Percentiles rank a stretch among this genome's conserved stretches.
Evolutionary conservation across 2,329 filamentous ascomycete species (phyloP).

Genomic region (Colletotrichum cuscutae): DNA sequence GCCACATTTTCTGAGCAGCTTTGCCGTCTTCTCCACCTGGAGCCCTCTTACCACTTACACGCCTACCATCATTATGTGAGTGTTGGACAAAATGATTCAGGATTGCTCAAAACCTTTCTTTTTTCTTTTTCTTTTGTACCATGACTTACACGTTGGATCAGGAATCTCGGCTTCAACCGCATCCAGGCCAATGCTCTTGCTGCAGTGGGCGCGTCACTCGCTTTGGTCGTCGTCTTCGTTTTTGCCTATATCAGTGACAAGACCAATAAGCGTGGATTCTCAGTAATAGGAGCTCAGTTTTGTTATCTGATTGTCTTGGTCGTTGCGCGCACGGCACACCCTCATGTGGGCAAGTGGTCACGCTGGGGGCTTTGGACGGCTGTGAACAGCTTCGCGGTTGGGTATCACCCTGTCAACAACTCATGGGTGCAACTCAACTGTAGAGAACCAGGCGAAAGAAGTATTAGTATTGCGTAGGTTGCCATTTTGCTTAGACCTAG

Average conservation of each 20-base stretch:
- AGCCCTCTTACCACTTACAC: constrained; percentile 62
- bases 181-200: constrained; percentile 60
- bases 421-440: constrained; percentile 65
- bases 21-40: constrained; percentile 63
- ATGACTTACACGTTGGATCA: constrained; percentile 1
- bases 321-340: constrained; percentile 51
- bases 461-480: constrained; percentile 58
- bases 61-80: constrained; percentile 53
- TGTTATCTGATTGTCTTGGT: constrained; percentile 57
- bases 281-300: constrained; percentile 55
- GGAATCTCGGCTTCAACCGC: constrained; percentile 55
- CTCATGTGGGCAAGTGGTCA: constrained; percentile 57
- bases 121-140: no score
- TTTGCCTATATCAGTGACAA: constrained; percentile 60
- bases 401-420: constrained; percentile 64
- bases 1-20: constrained; percentile 60
- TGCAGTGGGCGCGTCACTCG: constrained; percentile 52
- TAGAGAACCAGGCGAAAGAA: constrained; percentile 54
- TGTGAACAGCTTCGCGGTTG: constrained; percentile 61
- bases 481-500: rapidly evolving
- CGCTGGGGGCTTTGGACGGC: constrained; percentile 62
- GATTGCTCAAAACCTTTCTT: no score
- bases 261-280: constrained; percentile 53
- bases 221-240: constrained; percentile 57
- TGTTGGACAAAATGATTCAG: no score